phyloP scores from a whole-genome alignment of 129 eudicot genomes.

The Helichrysum umbraculigerum region DNA sequence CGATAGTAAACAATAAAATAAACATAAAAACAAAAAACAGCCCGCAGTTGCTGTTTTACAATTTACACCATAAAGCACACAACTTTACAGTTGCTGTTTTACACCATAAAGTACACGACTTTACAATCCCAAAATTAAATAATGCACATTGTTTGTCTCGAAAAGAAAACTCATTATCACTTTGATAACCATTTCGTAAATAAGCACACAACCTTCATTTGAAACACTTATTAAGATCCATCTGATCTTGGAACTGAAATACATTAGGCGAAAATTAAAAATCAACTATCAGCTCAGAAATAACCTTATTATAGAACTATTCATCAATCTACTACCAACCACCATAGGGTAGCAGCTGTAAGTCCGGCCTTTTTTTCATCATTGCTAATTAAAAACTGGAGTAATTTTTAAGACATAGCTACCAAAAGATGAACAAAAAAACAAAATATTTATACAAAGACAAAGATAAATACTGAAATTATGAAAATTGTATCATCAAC shows the following conservation, averaged over 20 bases:
- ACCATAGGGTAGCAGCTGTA: conserved; percentile 49
- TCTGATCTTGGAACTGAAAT: background rate
- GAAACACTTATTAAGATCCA: background rate
- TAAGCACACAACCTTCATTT: background rate
- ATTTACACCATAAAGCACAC: background rate
- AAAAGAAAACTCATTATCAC: background rate
- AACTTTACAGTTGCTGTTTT: background rate
- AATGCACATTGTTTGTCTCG: background rate
- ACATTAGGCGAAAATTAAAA: background rate
- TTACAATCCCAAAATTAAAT: too few species aligned
- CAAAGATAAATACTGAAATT: background rate
- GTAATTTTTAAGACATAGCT: background rate
- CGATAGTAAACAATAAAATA: background rate
- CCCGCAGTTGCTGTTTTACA: background rate
- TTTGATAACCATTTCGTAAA: background rate
- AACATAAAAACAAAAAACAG: background rate
- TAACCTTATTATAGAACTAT: conserved; percentile 40
- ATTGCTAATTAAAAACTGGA: conserved; percentile 36
- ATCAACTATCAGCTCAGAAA: conserved; percentile 42
- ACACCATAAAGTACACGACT: background rate
- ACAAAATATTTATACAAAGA: background rate
- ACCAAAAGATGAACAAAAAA: background rate
- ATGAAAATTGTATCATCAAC: too few species aligned
- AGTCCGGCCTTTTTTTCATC: conserved; percentile 82
- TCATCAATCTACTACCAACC: conserved; percentile 76